phyloP scores from a whole-genome alignment of 345 rosid species.

The Pelargonium nanum region DNA sequence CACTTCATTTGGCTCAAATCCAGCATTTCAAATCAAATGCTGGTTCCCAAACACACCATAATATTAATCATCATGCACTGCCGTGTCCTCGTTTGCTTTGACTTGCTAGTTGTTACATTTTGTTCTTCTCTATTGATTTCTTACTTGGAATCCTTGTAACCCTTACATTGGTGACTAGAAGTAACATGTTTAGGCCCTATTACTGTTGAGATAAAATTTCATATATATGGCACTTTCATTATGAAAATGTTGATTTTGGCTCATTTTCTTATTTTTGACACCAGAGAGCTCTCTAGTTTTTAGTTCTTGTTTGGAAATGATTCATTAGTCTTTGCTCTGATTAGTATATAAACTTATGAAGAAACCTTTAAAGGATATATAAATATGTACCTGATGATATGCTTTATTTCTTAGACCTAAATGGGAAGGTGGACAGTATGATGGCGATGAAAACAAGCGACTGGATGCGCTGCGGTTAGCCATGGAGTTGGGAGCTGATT shows the following conservation, averaged over 20 bases:
- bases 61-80: no score
- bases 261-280: background rate
- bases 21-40: no score
- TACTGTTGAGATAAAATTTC: no score
- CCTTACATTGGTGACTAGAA: background rate
- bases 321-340: background rate
- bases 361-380: background rate
- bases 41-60: no score
- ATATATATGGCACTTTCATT: no score
- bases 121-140: background rate
- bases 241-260: background rate
- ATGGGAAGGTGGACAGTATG: conserved; percentile 95
- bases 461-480: conserved; percentile 62
- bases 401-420: conserved; percentile 40
- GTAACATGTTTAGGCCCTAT: background rate
- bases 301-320: background rate
- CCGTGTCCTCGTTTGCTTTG: no score
- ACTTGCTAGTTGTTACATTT: no score
- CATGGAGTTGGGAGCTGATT: conserved; percentile 91
- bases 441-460: conserved; percentile 65
- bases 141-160: background rate
- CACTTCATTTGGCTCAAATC: no score
- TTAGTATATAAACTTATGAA: background rate
- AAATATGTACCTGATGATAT: background rate
- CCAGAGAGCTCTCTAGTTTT: background rate